A percentile compares a stretch with the other conserved stretches of the same genome.
Evolutionary conservation across 345 rosid species (phyloP).

Genomic region (Populus deltoides): DNA sequence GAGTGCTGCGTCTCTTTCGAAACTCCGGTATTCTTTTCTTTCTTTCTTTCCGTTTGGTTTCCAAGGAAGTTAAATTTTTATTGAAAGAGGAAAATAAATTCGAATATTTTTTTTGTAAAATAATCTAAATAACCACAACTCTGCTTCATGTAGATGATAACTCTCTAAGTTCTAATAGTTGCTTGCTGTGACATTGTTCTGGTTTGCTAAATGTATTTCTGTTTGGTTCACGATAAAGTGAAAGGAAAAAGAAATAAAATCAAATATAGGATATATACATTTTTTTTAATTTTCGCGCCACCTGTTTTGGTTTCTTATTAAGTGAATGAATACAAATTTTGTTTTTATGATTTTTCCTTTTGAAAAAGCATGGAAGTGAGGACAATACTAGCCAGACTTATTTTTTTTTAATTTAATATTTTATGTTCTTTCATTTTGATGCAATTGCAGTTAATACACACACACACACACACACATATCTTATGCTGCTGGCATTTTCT

Average conservation of each 20-base stretch:
- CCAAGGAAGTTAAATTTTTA: neutral
- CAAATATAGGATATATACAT: no score
- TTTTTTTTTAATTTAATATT: neutral
- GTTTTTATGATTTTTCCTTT: no score
- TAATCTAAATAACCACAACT: neutral
- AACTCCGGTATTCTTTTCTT: slow-evolving; percentile 54
- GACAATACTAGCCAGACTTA: no score
- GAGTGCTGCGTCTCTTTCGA: slow-evolving; percentile 97
- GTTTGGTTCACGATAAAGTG: neutral
- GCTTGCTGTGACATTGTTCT: neutral
- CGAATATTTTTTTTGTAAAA: neutral
- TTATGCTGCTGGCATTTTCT: neutral
- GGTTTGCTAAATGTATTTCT: neutral
- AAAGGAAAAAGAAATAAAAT: neutral
- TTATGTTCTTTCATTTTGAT: neutral
- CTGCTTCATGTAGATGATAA: neutral
- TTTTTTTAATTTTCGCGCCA: no score
- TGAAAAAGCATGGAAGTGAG: no score
- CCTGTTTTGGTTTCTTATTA: no score
- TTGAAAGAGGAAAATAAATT: neutral
- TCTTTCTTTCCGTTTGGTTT: slow-evolving; percentile 9
- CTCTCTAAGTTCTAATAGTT: neutral
- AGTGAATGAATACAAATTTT: no score
- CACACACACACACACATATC: neutral
- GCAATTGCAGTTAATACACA: neutral